Evolutionary conservation across 352 stramenopile genomes (phyloP).

Genomic region (Globisporangium splendens): DNA sequence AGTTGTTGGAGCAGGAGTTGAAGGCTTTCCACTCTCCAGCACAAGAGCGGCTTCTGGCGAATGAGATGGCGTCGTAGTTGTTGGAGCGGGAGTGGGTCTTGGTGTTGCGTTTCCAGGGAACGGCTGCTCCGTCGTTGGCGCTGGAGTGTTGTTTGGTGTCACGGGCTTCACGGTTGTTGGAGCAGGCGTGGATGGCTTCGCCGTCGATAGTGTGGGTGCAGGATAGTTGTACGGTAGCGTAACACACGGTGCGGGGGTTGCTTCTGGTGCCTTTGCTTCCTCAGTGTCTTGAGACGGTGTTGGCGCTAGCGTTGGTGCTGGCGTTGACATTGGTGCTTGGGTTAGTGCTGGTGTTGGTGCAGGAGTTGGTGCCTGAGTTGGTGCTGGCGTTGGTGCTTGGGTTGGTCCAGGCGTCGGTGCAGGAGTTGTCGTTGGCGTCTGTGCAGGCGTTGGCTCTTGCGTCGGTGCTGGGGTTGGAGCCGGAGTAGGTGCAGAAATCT

Average conservation of each 20-base stretch:
- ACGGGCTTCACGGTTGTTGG: not conserved
- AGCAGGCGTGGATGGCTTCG: not conserved
- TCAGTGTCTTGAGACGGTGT: not conserved
- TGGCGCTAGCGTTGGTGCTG: not conserved
- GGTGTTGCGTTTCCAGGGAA: not conserved
- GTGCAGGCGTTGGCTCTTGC: not conserved
- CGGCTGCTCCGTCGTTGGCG: not conserved
- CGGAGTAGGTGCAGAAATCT: not conserved
- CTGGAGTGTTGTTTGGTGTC: not conserved
- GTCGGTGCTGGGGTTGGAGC: not conserved
- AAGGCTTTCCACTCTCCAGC: too few species aligned
- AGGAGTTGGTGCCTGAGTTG: not conserved
- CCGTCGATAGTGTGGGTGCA: not conserved
- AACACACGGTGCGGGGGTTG: not conserved
- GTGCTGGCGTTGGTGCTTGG: not conserved
- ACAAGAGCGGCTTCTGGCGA: too few species aligned
- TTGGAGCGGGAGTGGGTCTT: not conserved
- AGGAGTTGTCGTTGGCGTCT: not conserved
- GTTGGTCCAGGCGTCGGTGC: not conserved
- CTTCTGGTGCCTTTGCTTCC: not conserved
- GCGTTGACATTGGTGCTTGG: not conserved
- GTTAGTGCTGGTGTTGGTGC: not conserved
- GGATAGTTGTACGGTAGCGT: conserved; percentile 5
- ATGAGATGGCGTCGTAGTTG: not conserved
- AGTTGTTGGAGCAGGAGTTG: not conserved